phyloP scores from a whole-genome alignment of 140 eudicot genomes.

The Stevia rebaudiana region DNA sequence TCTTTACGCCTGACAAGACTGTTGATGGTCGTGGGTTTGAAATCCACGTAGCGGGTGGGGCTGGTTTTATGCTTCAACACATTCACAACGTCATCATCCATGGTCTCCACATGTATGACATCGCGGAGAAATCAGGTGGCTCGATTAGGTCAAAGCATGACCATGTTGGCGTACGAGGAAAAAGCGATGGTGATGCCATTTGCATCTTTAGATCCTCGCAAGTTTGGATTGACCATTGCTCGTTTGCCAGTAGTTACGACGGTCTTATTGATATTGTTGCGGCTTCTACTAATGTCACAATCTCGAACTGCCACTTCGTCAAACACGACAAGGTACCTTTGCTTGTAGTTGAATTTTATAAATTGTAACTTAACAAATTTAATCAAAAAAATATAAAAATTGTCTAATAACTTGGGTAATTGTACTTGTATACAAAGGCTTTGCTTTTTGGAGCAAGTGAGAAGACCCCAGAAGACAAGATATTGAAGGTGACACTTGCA shows the following conservation, averaged over 20 bases:
- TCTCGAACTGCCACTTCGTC: slow-evolving; percentile 63
- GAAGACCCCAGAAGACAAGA: slow-evolving; percentile 29
- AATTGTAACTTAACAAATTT: no score
- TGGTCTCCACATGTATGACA: slow-evolving; percentile 47
- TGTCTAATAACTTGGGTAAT: no score
- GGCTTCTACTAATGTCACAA: slow-evolving; percentile 66
- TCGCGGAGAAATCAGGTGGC: slow-evolving; percentile 40
- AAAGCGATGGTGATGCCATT: slow-evolving; percentile 65
- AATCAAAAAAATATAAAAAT: no score
- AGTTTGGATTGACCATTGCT: slow-evolving; percentile 62
- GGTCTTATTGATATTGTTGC: slow-evolving; percentile 65
- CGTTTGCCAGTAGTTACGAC: slow-evolving; percentile 43
- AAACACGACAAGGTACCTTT: slow-evolving; percentile 46
- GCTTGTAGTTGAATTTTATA: background rate
- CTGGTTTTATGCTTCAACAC: slow-evolving; percentile 58
- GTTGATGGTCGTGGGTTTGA: slow-evolving; percentile 65
- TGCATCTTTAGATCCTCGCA: slow-evolving; percentile 37
- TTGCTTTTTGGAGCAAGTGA: slow-evolving; percentile 69
- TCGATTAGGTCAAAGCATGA: slow-evolving; percentile 41
- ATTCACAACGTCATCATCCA: slow-evolving; percentile 53
- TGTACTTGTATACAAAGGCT: slow-evolving; percentile 34
- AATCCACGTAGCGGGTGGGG: slow-evolving; percentile 48
- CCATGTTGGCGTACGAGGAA: slow-evolving; percentile 50
- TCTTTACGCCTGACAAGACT: slow-evolving; percentile 58
- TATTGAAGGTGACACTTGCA: slow-evolving; percentile 59